phyloP scores from a whole-genome alignment of 148 eudicot species.

The Fagopyrum esculentum region DNA sequence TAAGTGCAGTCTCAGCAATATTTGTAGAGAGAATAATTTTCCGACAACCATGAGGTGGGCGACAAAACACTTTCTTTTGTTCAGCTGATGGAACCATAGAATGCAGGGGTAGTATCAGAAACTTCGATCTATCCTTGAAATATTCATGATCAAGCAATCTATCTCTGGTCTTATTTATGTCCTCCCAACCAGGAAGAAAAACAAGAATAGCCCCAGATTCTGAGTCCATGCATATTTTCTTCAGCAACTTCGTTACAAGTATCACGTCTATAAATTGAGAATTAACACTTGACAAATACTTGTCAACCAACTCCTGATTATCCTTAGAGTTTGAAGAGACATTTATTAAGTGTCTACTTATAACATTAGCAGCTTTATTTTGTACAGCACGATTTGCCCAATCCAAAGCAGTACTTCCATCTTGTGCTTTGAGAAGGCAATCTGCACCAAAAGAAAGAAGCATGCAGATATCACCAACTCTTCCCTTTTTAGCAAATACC shows the following conservation, averaged over 20 bases:
- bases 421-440: conserved; percentile 46
- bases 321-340: conserved; percentile 29
- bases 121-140: conserved; percentile 53
- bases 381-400: conserved; percentile 69
- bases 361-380: conserved; percentile 46
- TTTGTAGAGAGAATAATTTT: conserved; percentile 94
- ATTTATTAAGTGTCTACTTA: conserved; percentile 47
- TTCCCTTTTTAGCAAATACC: conserved; percentile 82
- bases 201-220: conserved; percentile 74
- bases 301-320: conserved; percentile 42
- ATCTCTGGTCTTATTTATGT: conserved; percentile 58
- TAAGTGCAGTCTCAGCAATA: conserved; percentile 88
- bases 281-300: conserved; percentile 49
- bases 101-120: conserved; percentile 62
- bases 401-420: conserved; percentile 67
- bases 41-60: conserved; percentile 72
- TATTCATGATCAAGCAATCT: conserved; percentile 34
- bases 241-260: conserved; percentile 65
- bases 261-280: conserved; percentile 54
- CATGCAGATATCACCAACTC: conserved; percentile 66
- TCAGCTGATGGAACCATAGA: conserved; percentile 83
- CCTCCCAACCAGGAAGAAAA: conserved; percentile 97
- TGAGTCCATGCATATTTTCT: conserved; percentile 66
- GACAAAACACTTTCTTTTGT: conserved; percentile 73
- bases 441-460: conserved; percentile 90